Percentiles rank a stretch among this genome's conserved stretches.
These are phyloP conservation scores for Paecilomyces sp. DNA, from an alignment of 2,329 filamentous ascomycete genomes.

Conservation along the genomic window DNA sequence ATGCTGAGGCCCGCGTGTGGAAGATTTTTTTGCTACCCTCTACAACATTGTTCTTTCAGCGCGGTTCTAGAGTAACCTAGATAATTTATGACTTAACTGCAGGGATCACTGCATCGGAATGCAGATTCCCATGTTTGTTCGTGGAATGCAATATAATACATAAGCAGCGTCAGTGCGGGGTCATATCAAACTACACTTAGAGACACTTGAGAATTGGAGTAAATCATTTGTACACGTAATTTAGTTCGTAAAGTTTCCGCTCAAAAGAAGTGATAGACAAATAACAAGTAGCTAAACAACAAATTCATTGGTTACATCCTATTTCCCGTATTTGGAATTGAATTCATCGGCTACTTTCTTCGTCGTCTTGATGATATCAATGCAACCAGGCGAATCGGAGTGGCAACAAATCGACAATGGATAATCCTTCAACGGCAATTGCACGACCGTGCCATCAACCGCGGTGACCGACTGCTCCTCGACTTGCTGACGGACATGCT, in stretches of 20 bases:
- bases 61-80: no score
- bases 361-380: conserved; percentile 37
- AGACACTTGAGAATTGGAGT: background rate
- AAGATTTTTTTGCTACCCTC: no score
- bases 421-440: conserved; percentile 35
- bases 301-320: background rate
- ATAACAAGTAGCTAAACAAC: background rate
- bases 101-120: no score
- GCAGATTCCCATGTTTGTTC: no score
- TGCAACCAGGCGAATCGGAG: conserved; percentile 40
- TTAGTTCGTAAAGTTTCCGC: background rate
- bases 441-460: conserved; percentile 32
- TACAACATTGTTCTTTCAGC: no score
- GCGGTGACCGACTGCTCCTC: conserved; percentile 35
- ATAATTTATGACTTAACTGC: no score
- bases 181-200: no score
- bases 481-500: conserved; percentile 36
- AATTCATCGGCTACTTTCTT: conserved; percentile 35
- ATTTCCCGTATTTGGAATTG: conserved; percentile 25
- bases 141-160: no score
- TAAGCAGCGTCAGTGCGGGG: no score
- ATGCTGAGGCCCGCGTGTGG: background rate
- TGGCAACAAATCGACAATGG: conserved; percentile 41
- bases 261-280: background rate
- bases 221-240: background rate